phyloP scores from a whole-genome alignment of 768 basidiomycete genomes.

The Lactarius tabidus region DNA sequence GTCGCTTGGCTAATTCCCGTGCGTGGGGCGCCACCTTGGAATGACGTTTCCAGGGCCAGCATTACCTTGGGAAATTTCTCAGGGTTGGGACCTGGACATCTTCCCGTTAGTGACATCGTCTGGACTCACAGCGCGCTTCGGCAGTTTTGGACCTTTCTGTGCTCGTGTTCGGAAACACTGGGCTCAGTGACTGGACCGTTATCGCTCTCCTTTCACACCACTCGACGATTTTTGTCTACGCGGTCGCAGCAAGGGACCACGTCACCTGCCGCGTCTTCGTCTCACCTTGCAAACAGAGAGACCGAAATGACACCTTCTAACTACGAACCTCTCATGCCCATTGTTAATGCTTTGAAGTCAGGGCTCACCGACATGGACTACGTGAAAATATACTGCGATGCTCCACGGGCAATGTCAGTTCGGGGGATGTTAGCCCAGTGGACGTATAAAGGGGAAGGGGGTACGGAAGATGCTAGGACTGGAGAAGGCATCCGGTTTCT shows the following conservation, averaged over 20 bases:
- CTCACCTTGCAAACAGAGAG: constrained; percentile 6
- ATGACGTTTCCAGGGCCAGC: constrained; percentile 2
- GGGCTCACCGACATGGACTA: constrained; percentile 14
- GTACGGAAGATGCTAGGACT: background rate
- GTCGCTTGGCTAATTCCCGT: constrained; percentile 21
- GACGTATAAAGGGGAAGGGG: background rate
- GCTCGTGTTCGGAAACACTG: constrained; percentile 4
- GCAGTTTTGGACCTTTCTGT: constrained; percentile 19
- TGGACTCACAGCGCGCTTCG: constrained; percentile 18
- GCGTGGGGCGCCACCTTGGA: constrained; percentile 17
- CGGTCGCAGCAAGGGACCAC: background rate
- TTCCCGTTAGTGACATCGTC: background rate
- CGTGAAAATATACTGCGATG: constrained; percentile 22
- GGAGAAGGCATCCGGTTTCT: constrained; percentile 7
- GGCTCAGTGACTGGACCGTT: constrained; percentile 9
- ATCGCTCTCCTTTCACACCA: constrained; percentile 16
- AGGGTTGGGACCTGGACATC: background rate
- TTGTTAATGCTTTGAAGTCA: background rate
- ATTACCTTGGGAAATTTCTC: background rate
- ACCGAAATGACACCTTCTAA: constrained; percentile 5
- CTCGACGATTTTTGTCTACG: background rate
- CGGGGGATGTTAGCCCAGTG: constrained; percentile 10
- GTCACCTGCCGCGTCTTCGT: background rate
- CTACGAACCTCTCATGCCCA: background rate
- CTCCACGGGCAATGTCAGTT: constrained; percentile 13